These are phyloP conservation scores for Cercospora nicotianae DNA, from an alignment of 2,329 filamentous ascomycete species.

Conservation along the genomic window DNA sequence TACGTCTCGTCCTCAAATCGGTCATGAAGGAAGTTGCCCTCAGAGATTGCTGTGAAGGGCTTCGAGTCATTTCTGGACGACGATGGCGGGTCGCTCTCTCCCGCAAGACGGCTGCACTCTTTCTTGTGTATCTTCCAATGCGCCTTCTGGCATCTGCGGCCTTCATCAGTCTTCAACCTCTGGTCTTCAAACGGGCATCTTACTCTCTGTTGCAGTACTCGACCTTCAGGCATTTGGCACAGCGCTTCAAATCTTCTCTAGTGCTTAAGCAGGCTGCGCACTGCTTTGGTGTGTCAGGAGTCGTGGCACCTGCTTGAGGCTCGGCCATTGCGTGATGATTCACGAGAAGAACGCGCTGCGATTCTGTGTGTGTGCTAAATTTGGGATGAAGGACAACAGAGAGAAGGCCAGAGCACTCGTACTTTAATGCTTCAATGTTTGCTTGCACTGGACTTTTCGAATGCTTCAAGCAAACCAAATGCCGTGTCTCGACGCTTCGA, in stretches of 20 bases:
- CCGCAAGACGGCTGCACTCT: slow-evolving; percentile 24
- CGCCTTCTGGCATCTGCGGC: slow-evolving; percentile 36
- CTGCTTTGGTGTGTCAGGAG: background rate
- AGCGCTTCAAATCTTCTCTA: slow-evolving; percentile 22
- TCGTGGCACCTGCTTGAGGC: background rate
- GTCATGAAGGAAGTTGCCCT: slow-evolving; percentile 28
- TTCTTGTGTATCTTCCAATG: slow-evolving; percentile 41
- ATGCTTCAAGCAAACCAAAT: background rate
- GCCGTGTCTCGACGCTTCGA: background rate
- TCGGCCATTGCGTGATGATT: background rate
- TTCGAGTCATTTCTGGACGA: background rate
- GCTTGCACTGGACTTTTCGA: background rate
- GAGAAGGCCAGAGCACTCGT: background rate
- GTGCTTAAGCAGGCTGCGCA: slow-evolving; percentile 28
- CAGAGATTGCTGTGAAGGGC: slow-evolving; percentile 21
- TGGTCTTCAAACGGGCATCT: background rate
- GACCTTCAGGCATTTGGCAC: slow-evolving; percentile 35
- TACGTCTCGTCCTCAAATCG: slow-evolving; percentile 25
- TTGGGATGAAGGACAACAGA: background rate
- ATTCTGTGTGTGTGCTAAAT: background rate
- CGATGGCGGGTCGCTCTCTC: background rate
- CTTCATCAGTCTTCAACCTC: background rate
- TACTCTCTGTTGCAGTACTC: slow-evolving; percentile 37
- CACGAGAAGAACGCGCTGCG: background rate
- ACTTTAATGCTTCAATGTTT: background rate